Evolutionary conservation across 495 filamentous ascomycete genomes (phyloP), one percentile per base, ranked within the genome.

Genomic region (Xylaria scruposa): DNA sequence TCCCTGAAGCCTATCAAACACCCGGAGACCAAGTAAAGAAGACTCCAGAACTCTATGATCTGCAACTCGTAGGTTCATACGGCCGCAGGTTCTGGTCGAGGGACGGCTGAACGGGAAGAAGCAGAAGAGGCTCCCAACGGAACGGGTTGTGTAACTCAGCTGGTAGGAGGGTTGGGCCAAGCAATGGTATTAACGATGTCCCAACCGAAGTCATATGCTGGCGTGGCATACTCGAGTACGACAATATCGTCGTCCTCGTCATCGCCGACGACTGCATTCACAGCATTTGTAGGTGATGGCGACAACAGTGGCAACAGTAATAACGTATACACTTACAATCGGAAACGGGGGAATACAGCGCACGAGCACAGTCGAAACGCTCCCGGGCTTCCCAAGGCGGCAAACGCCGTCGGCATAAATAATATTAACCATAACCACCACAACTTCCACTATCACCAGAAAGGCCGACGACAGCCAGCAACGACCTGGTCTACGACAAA

Each of bases 381-480:
- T 29, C 33, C 47, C 24, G 64, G 26, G 9, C 47, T 44, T 26
- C 17, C 46, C 59, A 63, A 64, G 19, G 54, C 58, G n/a, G 46
- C n/a, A 17, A n/a, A 31, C 26, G 33, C 31, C 44, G 60, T 65
- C 47, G 46, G 60, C 61, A 46, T 40, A 42, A 44, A 62, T 42
- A 59, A 33, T 47, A 49, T 58, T 19, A 36, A 67, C 33, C 10
- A 44, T 5, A 60, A 67, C 51, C 24, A 42, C 21, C 3, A 58
- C 60, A 47, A 58, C 40, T 71, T 66, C 62, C 70, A 67, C 19
- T 67, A 67, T 61, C 61, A 42, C 31, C 63, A 60, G 44, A 61
- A 58, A 51, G 38, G 51, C 8, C 70, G 17, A 60, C 61, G 36
- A 44, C 47, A 42, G 29, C 8, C 66, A 31, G 49, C 36, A 42